Base-by-base conservation (phyloP, 495 filamentous ascomycete species). In the Saxophila tyrrhenica region DNA sequence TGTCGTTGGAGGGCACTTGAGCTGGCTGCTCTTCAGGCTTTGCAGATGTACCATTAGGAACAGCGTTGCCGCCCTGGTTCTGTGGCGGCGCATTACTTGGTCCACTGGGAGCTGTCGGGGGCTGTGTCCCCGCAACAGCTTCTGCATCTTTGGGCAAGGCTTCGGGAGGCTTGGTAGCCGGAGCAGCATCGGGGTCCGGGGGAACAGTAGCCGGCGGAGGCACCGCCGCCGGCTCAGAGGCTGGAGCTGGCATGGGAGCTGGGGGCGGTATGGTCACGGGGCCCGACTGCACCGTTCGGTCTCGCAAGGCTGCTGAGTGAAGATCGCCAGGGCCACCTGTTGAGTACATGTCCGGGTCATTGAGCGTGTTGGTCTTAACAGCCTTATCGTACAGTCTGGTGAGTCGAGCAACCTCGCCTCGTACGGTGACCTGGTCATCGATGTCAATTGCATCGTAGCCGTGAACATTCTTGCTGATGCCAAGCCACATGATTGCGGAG, bases 401-500 rank as follows among this genome's bases (percentile, higher is more conserved):
- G 35, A 64, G 45, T 20, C 62, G 43, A 23, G 62, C 62, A 13
- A 64, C 60, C 44, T 64, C 62, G 45, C 60, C 56, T 5, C 62
- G 55, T 15, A 64, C 62, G 29, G 50, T 62, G 17, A 64, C 60
- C 29, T 50, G 24, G 46, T 56, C 54, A 24, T 56, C 42, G 1
- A 51, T 47, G 50, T 62, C 62, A 39, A 64, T 62, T 17, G 59
- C 62, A 39, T 64, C 59, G 48, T 59, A 64, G 43, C 61, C 61
- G 44, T 64, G 61, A 1, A 52, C 51, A 3, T 35, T 32, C 19
- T 49, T 55, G 19, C 32, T 35, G 29, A 55, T 63, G 45, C 45
- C 57, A 8, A 25, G 35, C 57, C 57, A 59, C 57, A 59, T 59
- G 21, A 51, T 32, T 15, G 54, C 57, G 22, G 44, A 50, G 53